These are phyloP conservation scores for Alternaria brassicicola DNA, from an alignment of 2,329 filamentous ascomycete genomes.

Conservation along the genomic window DNA sequence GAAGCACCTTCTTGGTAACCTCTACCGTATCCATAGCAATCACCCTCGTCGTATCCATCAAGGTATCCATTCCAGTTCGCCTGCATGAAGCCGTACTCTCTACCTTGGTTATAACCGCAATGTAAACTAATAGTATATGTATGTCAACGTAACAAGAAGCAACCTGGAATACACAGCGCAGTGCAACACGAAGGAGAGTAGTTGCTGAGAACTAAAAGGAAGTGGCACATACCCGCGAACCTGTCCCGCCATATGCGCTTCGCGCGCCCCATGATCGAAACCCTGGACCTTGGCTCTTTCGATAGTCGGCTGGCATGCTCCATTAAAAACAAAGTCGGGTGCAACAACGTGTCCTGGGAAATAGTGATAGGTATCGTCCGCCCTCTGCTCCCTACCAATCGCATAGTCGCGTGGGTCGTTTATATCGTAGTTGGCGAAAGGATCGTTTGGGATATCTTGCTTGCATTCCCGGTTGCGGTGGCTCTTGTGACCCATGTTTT, in stretches of 20 bases:
- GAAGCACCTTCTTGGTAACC: not conserved
- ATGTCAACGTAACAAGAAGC: not conserved
- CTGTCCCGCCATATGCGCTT: not conserved
- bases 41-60: not conserved
- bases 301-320: not conserved
- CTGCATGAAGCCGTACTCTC: not conserved
- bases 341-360: not conserved
- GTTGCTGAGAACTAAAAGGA: not conserved
- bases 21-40: not conserved
- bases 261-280: not conserved
- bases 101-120: not conserved
- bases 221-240: not conserved
- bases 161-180: not conserved
- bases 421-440: not conserved
- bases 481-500: not conserved
- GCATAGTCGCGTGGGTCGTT: not conserved
- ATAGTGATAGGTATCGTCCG: not conserved
- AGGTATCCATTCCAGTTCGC: not conserved
- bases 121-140: not conserved
- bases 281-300: not conserved
- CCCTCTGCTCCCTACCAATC: not conserved
- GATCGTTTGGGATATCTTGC: not conserved
- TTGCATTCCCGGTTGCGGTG: not conserved
- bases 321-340: not conserved
- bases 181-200: not conserved